Evolutionary conservation across 768 basidiomycete species (phyloP), one percentile per base, ranked within the genome.

Genomic region (Trametes sanguinea): DNA sequence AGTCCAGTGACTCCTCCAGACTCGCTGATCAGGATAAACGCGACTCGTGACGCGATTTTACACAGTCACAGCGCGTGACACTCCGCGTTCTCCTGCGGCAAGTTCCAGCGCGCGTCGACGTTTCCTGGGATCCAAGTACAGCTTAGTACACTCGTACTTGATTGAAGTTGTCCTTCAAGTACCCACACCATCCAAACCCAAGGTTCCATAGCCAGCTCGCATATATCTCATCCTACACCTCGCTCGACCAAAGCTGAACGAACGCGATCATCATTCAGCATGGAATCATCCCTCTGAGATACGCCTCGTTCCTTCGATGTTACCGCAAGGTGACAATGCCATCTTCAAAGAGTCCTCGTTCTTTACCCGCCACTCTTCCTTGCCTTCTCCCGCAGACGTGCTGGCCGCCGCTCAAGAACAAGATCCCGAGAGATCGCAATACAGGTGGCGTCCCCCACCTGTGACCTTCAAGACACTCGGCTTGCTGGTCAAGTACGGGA

Each of bases 1-100:
- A 42, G 48, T 37, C 37, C 44, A 58, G 33, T 51, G 56, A 56
- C 53, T 54, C 61, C 14, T 27, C 22, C 37, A 47, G 51, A 54
- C 35, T 37, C 35, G 53, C 46, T 50, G 60, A 57, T 63, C 56
- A 63, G 62, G 62, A 63, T 63, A 63, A 63, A 55, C 62, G 62
- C 62, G 56, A 63, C 62, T 51, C 56, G 62, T 63, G 62, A 63
- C 62, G 8, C 16, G 2, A 22, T 52, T 52, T 43, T 51, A 51
- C 43, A 44, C 11, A 13, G 59, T 56, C 27, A 57, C 46, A 37
- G 33, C 16, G 8, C 8, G 54, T 57, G 54, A 62, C 61, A 8
- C 27, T 7, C 37, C 57, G 57, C 57, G 57, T 59, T 16, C 11
- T 37, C 35, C 35, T 22, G 22, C 22, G 22, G 35, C 35, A 6